phyloP scores from a whole-genome alignment of 2,329 filamentous ascomycete genomes.

The Fusarium sp. region DNA sequence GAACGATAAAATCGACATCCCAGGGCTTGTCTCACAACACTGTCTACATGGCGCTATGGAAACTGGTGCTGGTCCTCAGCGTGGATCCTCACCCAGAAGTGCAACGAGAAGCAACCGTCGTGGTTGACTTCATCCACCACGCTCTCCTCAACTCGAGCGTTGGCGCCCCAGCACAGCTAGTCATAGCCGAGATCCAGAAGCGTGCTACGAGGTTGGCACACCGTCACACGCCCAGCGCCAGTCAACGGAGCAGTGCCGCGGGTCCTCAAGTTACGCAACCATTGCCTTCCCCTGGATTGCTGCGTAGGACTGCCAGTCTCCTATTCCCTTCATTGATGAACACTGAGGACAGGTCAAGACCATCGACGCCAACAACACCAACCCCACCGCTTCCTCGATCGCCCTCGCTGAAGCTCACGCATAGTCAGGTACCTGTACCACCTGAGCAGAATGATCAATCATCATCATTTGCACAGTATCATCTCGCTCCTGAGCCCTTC shows the following conservation, averaged over 20 bases:
- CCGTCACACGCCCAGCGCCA: conserved; percentile 56
- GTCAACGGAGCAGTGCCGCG: conserved; percentile 58
- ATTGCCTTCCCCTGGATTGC: conserved; percentile 66
- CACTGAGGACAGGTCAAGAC: conserved; percentile 58
- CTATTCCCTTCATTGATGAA: conserved; percentile 70
- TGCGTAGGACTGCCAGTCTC: conserved; percentile 74
- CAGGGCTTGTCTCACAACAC: conserved; percentile 83
- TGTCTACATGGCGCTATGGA: conserved; percentile 94
- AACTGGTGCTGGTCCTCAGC: conserved; percentile 88
- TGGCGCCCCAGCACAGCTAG: conserved; percentile 74
- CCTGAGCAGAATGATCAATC: conserved; percentile 79
- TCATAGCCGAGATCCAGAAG: conserved; percentile 80
- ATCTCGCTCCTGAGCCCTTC: conserved; percentile 81
- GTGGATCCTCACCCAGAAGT: conserved; percentile 96
- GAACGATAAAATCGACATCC: conserved; percentile 66
- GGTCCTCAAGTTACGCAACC: conserved; percentile 56
- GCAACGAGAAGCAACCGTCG: conserved; percentile 83
- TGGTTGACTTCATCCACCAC: conserved; percentile 88
- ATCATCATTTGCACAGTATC: conserved; percentile 74
- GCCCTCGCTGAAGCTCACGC: conserved; percentile 53
- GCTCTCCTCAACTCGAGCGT: conserved; percentile 82
- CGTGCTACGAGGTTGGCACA: conserved; percentile 61
- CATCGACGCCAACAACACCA: conserved; percentile 48
- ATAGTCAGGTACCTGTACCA: conserved; percentile 63
- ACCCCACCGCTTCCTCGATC: conserved; percentile 45